Conservation (phyloP, 176 grass and related monocot species). For the Aegilops longissima region DNA sequence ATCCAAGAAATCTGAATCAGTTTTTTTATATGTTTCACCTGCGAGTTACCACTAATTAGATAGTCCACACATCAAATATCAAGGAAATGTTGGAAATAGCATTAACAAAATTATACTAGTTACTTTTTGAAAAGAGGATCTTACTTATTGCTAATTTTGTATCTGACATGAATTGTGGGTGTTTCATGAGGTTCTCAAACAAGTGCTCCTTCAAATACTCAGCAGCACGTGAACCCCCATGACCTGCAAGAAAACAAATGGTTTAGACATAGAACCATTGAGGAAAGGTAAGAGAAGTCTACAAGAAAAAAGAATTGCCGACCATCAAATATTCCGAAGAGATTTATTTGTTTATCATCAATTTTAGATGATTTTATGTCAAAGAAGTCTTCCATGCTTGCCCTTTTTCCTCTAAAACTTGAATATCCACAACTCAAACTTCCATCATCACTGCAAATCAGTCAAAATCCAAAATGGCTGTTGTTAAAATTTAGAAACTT, state of each 20-base stretch:
- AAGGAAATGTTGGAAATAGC: not conserved
- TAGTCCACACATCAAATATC: not conserved
- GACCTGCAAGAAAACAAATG: constrained; percentile 52
- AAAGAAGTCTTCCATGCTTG: constrained; percentile 97
- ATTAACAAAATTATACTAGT: constrained; percentile 43
- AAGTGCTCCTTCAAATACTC: constrained; percentile 98
- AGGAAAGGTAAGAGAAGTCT: not conserved
- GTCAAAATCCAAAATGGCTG: constrained; percentile 36
- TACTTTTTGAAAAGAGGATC: constrained; percentile 9
- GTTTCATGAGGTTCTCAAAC: constrained; percentile 91
- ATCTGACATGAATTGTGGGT: constrained; percentile 81
- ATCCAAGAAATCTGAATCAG: constrained; percentile 88
- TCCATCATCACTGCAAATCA: constrained; percentile 78
- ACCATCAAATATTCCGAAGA: constrained; percentile 99
- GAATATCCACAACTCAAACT: constrained; percentile 91
- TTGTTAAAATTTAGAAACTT: constrained; percentile 13
- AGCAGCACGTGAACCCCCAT: constrained; percentile 97
- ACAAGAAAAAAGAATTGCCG: constrained; percentile 37
- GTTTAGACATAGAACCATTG: constrained; percentile 7
- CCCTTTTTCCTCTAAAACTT: constrained; percentile 97
- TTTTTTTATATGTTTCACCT: constrained; percentile 94
- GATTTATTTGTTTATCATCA: constrained; percentile 72
- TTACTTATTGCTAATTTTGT: constrained; percentile 96
- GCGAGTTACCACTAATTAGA: constrained; percentile 26
- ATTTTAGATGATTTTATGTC: constrained; percentile 90